Evolutionary conservation across 2,329 filamentous ascomycete species (phyloP).

Genomic region (Fusarium sp.): DNA sequence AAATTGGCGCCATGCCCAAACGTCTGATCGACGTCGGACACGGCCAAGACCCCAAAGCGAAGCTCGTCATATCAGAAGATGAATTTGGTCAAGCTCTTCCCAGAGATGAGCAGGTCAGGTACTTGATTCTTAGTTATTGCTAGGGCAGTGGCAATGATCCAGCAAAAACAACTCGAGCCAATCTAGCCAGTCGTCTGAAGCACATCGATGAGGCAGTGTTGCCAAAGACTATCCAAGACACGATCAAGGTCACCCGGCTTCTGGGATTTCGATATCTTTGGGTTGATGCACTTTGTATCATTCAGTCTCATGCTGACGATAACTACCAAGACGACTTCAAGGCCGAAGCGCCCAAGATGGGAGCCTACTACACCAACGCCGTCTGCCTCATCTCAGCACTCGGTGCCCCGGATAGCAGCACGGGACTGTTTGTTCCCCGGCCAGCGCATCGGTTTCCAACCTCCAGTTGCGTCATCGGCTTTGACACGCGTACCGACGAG

Average conservation of each 20-base stretch:
- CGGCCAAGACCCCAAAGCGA: background rate
- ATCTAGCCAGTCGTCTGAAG: background rate
- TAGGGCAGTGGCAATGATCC: background rate
- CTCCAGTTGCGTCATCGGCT: background rate
- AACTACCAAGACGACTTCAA: background rate
- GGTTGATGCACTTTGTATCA: constrained; percentile 8
- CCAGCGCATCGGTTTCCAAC: background rate
- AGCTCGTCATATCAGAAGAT: background rate
- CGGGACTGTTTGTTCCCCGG: constrained; percentile 1
- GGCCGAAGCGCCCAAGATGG: constrained; percentile 6
- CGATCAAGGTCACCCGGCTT: background rate
- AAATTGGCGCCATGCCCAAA: background rate
- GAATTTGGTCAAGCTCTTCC: background rate
- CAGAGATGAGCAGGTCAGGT: background rate
- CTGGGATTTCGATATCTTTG: constrained; percentile 4
- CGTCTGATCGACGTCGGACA: background rate
- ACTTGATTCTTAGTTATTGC: constrained; percentile 5
- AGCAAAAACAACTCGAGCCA: background rate
- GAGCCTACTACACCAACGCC: constrained; percentile 9
- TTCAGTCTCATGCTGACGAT: background rate
- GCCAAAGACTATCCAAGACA: constrained; percentile 1
- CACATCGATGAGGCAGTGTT: background rate
- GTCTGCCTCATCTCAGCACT: constrained; percentile 1
- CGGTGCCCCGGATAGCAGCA: background rate
- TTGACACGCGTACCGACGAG: background rate